A percentile compares a stretch with the other conserved stretches of the same genome.
Evolutionary conservation across 2,329 filamentous ascomycete genomes (phyloP).

Genomic region (Botrytis pseudocinerea): DNA sequence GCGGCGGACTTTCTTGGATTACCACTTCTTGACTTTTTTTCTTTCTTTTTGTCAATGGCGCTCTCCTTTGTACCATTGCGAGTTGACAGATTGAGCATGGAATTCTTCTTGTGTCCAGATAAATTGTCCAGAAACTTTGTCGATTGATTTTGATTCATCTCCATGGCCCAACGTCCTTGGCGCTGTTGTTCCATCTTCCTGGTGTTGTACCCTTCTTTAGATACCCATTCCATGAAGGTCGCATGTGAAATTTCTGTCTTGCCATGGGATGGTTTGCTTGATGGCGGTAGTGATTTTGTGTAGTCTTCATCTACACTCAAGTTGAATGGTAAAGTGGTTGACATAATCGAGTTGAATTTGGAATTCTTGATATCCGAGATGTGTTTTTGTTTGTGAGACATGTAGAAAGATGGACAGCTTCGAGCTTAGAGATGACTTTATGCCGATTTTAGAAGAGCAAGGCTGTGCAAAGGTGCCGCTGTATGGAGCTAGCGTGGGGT

Average conservation of each 20-base stretch:
- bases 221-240: neutral
- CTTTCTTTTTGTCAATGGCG: accelerated
- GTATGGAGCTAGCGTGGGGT: neutral
- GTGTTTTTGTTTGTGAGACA: neutral
- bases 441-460: neutral
- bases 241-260: neutral
- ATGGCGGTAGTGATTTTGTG: neutral
- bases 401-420: neutral
- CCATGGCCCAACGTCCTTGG: neutral
- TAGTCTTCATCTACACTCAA: neutral
- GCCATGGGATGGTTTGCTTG: neutral
- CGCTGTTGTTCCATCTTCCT: neutral
- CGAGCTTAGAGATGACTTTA: neutral
- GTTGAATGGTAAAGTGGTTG: neutral
- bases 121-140: neutral
- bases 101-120: neutral
- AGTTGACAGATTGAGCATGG: neutral
- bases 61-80: neutral
- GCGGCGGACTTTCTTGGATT: neutral
- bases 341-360: neutral
- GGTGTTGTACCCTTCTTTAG: neutral
- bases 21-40: neutral
- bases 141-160: neutral
- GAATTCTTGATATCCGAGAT: neutral
- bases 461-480: neutral